Base-by-base conservation (phyloP, 805 yeast species). In the Phaffomyces antillensis region DNA sequence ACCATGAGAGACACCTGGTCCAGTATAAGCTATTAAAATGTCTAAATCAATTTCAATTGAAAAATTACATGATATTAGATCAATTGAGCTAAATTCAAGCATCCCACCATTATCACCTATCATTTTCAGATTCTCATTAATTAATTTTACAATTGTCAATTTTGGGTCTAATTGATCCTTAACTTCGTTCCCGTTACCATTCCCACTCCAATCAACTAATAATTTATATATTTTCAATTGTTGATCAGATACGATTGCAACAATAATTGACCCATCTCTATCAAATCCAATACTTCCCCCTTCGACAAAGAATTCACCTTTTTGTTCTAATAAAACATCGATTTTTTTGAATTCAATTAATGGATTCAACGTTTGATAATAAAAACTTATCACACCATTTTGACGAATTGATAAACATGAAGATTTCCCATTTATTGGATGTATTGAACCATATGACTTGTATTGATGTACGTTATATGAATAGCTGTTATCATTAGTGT, bases 401-500 rank as follows among this genome's bases (percentile, higher is more conserved):
- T 73, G 69, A 37, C 91, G 70, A 35, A 86, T 65, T 1, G 79
- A 79, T 23, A 86, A 63, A 53, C 88, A 79, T 2, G 90, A 93
- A 46, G 83, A 83, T 51, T 82, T 83, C 4, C 82, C 71, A 15
- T 73, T 61, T 23, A 79, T 63, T 4, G 95, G 93, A 61, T 86
- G 93, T 52, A 77, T 65, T 1, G 80, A 74, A 7, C 87, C 86
- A 44, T 67, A 66, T 0, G 86, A 71, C 53, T 72, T 75, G 48
- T 73, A 74, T 56, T 79, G 87, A 40, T 70, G 72, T 1, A 82
- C 79, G 3, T 75, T 73, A 58, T 84, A 87, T 9, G 61, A 64
- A 61, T 71, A 81, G 31, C 60, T 61, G 28, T 48, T 20, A 20
- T 20, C 23, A 61, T 71, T 81, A 32, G 60, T 53, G 16, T 59